Conservation (phyloP, 75 land plant species). For the Picea sitchensis region DNA sequence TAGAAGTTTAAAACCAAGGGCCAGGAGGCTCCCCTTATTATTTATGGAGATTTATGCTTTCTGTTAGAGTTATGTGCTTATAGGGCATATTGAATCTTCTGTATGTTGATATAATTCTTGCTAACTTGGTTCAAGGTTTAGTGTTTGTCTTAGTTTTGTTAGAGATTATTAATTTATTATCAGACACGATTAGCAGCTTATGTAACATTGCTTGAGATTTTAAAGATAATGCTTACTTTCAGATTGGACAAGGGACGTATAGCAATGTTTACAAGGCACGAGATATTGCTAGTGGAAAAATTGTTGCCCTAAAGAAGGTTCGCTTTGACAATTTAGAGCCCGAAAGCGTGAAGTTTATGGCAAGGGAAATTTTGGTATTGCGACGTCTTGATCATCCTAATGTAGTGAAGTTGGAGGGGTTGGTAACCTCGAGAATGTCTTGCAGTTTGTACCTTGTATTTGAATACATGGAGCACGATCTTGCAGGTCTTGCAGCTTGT, state of each 20-base stretch:
- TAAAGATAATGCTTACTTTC: slow-evolving; percentile 3
- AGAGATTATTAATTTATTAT: background rate
- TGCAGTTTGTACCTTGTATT: slow-evolving; percentile 75
- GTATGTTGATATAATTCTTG: background rate
- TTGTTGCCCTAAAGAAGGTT: slow-evolving; percentile 89
- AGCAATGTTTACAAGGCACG: slow-evolving; percentile 90
- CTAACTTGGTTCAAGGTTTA: background rate
- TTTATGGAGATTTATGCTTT: background rate
- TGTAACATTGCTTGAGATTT: background rate
- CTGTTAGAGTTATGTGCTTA: background rate
- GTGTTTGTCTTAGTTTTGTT: background rate
- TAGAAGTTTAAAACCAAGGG: background rate
- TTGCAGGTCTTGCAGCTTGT: slow-evolving; percentile 73
- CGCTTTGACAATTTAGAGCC: slow-evolving; percentile 86
- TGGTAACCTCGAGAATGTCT: slow-evolving; percentile 84
- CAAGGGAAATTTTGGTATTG: slow-evolving; percentile 77
- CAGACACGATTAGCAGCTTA: no score
- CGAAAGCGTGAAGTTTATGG: slow-evolving; percentile 93
- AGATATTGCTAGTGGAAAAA: slow-evolving; percentile 59
- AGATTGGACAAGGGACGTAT: slow-evolving; percentile 95
- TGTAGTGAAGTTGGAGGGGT: slow-evolving; percentile 80
- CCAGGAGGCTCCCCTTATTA: background rate
- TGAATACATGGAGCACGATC: slow-evolving; percentile 91
- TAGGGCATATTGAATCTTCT: background rate
- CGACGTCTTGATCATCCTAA: slow-evolving; percentile 88